Percentiles rank a stretch among this genome's conserved stretches.
phyloP scores from a whole-genome alignment of 495 filamentous ascomycete genomes.

The Trichoderma orchidacearum region DNA sequence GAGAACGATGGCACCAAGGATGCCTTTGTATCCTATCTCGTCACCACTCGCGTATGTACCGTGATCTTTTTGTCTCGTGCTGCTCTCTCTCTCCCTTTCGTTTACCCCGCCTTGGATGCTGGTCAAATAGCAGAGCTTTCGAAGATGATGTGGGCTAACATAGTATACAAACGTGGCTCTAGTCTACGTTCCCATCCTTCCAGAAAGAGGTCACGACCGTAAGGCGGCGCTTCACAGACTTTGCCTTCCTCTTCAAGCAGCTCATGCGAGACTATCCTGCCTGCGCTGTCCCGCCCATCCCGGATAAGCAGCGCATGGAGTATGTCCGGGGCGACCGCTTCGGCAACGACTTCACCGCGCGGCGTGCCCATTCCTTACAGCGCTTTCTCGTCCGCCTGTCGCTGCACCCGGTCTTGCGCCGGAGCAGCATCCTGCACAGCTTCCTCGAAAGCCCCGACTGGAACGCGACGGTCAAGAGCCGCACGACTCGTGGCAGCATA shows the following conservation, averaged over 20 bases:
- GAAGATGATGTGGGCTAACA: constrained; percentile 1
- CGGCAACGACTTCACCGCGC: constrained; percentile 80
- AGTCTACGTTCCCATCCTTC: constrained; percentile 93
- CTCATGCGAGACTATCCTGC: constrained; percentile 76
- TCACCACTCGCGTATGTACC: constrained; percentile 64
- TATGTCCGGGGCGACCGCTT: constrained; percentile 95
- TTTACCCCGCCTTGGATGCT: background rate
- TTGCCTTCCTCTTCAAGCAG: constrained; percentile 89
- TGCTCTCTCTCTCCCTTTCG: background rate
- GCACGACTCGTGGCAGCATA: constrained; percentile 45
- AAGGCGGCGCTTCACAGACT: constrained; percentile 90
- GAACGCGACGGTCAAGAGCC: constrained; percentile 85
- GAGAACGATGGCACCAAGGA: constrained; percentile 97
- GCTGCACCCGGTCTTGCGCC: constrained; percentile 81
- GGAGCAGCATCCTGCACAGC: constrained; percentile 61
- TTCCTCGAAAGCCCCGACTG: constrained; percentile 91
- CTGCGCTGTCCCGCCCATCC: constrained; percentile 85
- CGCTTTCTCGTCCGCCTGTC: constrained; percentile 81
- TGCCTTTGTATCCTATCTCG: constrained; percentile 87
- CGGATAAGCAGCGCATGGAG: constrained; percentile 98
- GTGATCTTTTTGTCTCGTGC: background rate
- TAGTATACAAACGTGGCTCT: background rate
- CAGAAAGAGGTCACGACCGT: constrained; percentile 62
- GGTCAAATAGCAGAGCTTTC: background rate
- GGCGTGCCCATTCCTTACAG: constrained; percentile 79